Base-by-base conservation (phyloP, 768 basidiomycete species). In the Pholiota microspora region DNA sequence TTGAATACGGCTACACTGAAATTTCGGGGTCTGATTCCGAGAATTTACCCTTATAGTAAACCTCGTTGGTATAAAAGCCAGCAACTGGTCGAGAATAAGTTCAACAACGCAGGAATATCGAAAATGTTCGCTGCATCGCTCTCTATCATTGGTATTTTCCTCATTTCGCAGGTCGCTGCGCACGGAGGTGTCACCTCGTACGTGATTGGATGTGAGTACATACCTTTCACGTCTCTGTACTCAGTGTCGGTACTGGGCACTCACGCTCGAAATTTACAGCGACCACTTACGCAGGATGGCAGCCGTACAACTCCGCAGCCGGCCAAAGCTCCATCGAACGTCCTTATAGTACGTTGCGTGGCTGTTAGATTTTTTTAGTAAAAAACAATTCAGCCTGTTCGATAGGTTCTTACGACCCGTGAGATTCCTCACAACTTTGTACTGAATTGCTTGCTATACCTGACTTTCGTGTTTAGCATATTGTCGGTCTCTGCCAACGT, bases 111-210 rank as follows among this genome's bases (percentile, higher is more conserved):
- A 2, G 7, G 18, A 28, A 40, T 34, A 49, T n/a, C n/a, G n/a
- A n/a, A n/a, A 23, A 66, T 64, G 65, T 59, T 64, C 49, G 38
- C 60, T 50, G 51, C 55, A 27, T 63, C 67, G 16, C 59, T 71
- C 34, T 59, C 63, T 51, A 57, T 69, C 46, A 46, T 70, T 28
- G 62, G 60, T 27, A 66, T 68, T 49, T 62, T 69, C 56, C 53
- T 70, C 53, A 62, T 70, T 21, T 58, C 64, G 23, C 65, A 69
- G 59, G 71, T 55, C 24, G 62, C 64, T 53, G 71, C 71, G n/a
- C 71, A 73, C 57, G 71, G 71, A 53, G 70, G 72, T 61, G 72
- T 73, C 29, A 69, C 66, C 49, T 69, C 69, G 38, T 73, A 72
- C 56, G 61, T 66, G 16, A 70, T 71, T 58, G 66, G 65, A 12